phyloP scores from a whole-genome alignment of 2,329 filamentous ascomycete genomes.

The Alternaria triticimaculans region DNA sequence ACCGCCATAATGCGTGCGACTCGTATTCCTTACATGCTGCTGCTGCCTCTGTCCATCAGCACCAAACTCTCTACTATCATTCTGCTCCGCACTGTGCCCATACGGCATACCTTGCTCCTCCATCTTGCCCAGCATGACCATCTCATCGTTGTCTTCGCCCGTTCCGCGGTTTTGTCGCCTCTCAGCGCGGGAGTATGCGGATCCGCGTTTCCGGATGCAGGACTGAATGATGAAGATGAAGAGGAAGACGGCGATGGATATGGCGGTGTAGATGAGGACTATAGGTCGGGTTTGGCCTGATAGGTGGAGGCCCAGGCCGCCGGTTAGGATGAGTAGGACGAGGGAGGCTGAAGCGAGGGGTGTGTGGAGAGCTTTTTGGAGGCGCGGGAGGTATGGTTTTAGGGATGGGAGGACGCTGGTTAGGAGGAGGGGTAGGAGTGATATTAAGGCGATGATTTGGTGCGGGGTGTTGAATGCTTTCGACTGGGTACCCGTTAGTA shows the following conservation, averaged over 20 bases:
- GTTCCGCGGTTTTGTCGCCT: constrained; percentile 12
- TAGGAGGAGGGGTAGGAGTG: constrained; percentile 54
- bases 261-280: constrained; percentile 36
- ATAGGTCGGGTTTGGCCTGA: constrained; percentile 30
- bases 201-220: constrained; percentile 37
- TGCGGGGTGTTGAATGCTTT: constrained; percentile 54
- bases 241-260: constrained; percentile 32
- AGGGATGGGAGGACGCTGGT: constrained; percentile 32
- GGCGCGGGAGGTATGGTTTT: constrained; percentile 36
- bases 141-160: constrained; percentile 29
- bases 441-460: constrained; percentile 56
- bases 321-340: constrained; percentile 37
- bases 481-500: constrained; percentile 36
- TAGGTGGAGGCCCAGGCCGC: constrained; percentile 44
- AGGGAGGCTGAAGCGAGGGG: constrained; percentile 52
- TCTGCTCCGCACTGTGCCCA: constrained; percentile 1
- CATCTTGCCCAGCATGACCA: constrained; percentile 30
- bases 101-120: constrained; percentile 11
- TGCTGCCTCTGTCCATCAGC: constrained; percentile 8
- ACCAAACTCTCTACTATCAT: constrained; percentile 14
- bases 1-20: constrained; percentile 28
- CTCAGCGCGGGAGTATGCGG: constrained; percentile 29
- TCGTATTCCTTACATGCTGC: constrained; percentile 7
- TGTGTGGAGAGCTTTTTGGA: constrained; percentile 46
- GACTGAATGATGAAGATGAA: constrained; percentile 28